These are phyloP conservation scores for Sporothrix mexicana DNA, from an alignment of 2,329 filamentous ascomycete genomes.

Conservation along the genomic window DNA sequence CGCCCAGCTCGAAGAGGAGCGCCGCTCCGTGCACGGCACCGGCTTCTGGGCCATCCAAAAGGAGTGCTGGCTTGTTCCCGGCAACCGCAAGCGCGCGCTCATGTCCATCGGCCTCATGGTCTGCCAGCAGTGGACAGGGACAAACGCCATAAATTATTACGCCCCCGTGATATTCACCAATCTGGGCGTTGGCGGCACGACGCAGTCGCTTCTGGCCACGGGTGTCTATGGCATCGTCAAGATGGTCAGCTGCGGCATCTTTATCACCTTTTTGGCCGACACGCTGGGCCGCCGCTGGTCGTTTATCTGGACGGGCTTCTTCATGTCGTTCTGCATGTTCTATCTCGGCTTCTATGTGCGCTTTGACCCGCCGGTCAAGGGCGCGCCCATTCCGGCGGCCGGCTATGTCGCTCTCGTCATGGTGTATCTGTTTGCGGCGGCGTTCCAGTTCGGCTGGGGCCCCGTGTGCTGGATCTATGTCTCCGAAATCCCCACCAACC, in stretches of 20 bases:
- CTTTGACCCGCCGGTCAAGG: slow-evolving; percentile 46
- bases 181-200: slow-evolving; percentile 50
- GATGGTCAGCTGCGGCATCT: slow-evolving; percentile 60
- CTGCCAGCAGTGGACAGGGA: slow-evolving; percentile 59
- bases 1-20: slow-evolving; percentile 44
- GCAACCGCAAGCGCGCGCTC: slow-evolving; percentile 56
- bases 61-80: slow-evolving; percentile 43
- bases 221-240: slow-evolving; percentile 69
- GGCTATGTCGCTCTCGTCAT: slow-evolving; percentile 62
- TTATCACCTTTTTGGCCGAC: slow-evolving; percentile 64
- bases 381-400: slow-evolving; percentile 53
- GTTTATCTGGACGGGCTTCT: slow-evolving; percentile 59
- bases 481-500: slow-evolving; percentile 65
- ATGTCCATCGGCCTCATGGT: slow-evolving; percentile 58
- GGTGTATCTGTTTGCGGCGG: slow-evolving; percentile 67
- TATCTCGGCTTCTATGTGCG: slow-evolving; percentile 68
- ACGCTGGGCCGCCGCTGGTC: slow-evolving; percentile 61
- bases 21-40: slow-evolving; percentile 37
- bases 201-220: slow-evolving; percentile 63
- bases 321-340: slow-evolving; percentile 54
- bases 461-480: slow-evolving; percentile 66
- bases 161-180: slow-evolving; percentile 44
- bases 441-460: slow-evolving; percentile 68
- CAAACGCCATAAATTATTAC: slow-evolving; percentile 43
- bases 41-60: slow-evolving; percentile 41